These are phyloP conservation scores for Vanrija pseudolonga DNA, from an alignment of 1,284 basidiomycete genomes.

Conservation along the genomic window DNA sequence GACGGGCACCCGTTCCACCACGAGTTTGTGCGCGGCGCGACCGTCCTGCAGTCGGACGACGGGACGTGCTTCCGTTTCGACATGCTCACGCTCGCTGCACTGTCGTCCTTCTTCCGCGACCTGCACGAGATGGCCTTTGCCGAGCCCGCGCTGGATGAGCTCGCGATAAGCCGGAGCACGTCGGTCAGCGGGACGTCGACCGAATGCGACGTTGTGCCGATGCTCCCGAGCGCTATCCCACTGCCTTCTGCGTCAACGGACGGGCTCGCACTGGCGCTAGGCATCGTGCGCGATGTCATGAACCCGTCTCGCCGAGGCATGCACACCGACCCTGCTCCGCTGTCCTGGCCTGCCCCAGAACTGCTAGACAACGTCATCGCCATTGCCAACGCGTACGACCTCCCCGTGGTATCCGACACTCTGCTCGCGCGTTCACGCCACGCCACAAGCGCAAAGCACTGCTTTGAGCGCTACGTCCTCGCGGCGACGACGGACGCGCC, in stretches of 20 bases:
- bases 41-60: constrained; percentile 3
- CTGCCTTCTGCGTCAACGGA: not conserved
- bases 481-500: too few relatives aligned
- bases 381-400: constrained; percentile 3
- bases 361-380: not conserved
- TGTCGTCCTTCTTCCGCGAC: constrained; percentile 7
- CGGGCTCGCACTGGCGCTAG: not conserved
- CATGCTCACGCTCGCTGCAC: not conserved
- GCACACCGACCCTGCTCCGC: not conserved
- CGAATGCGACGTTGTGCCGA: not conserved
- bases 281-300: not conserved
- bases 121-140: not conserved
- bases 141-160: not conserved
- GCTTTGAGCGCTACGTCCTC: too few relatives aligned
- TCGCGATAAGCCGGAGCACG: not conserved
- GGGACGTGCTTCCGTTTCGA: not conserved
- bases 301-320: not conserved
- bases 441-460: too few relatives aligned
- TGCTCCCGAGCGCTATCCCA: not conserved
- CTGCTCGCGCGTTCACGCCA: not conserved
- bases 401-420: not conserved
- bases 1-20: not conserved
- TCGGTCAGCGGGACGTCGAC: not conserved
- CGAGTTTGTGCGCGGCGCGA: not conserved
- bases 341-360: not conserved